A percentile compares a stretch with the other conserved stretches of the same genome.
Evolutionary conservation across 768 basidiomycete genomes (phyloP).

Genomic region (Russula sp.): DNA sequence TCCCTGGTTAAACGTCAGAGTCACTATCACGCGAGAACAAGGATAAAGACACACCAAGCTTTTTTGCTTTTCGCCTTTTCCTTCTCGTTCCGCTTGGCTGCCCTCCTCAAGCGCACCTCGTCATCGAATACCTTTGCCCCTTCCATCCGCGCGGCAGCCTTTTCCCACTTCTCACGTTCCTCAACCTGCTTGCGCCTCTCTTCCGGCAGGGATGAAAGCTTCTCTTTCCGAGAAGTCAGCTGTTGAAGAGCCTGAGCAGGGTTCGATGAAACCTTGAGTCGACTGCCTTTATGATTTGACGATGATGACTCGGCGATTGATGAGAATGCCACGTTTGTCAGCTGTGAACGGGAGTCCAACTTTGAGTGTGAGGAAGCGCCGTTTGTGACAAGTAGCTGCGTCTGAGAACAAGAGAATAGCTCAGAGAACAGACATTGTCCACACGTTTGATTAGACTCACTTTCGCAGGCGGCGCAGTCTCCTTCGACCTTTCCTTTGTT

Average conservation of each 20-base stretch:
- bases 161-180: slow-evolving; percentile 84
- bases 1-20: slow-evolving; percentile 45
- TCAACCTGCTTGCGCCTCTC: slow-evolving; percentile 76
- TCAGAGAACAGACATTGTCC: not conserved
- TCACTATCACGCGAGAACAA: not conserved
- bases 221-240: slow-evolving; percentile 67
- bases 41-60: slow-evolving; percentile 57
- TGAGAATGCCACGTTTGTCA: slow-evolving; percentile 69
- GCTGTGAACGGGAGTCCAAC: slow-evolving; percentile 26
- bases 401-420: slow-evolving; percentile 33
- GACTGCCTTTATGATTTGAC: slow-evolving; percentile 37
- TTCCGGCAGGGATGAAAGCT: slow-evolving; percentile 66
- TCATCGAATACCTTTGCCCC: slow-evolving; percentile 92
- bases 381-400: slow-evolving; percentile 68
- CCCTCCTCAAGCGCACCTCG: slow-evolving; percentile 80
- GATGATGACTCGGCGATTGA: slow-evolving; percentile 44
- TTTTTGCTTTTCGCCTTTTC: slow-evolving; percentile 79
- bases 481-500: slow-evolving; percentile 37
- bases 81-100: slow-evolving; percentile 88
- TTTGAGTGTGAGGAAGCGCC: slow-evolving; percentile 22
- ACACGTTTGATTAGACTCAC: slow-evolving; percentile 30
- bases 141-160: slow-evolving; percentile 79
- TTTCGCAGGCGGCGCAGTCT: slow-evolving; percentile 44
- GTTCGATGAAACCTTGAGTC: slow-evolving; percentile 67
- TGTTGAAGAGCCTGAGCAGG: slow-evolving; percentile 82